Evolutionary conservation across 495 filamentous ascomycete species (phyloP).

Genomic region (Tuber borchii): DNA sequence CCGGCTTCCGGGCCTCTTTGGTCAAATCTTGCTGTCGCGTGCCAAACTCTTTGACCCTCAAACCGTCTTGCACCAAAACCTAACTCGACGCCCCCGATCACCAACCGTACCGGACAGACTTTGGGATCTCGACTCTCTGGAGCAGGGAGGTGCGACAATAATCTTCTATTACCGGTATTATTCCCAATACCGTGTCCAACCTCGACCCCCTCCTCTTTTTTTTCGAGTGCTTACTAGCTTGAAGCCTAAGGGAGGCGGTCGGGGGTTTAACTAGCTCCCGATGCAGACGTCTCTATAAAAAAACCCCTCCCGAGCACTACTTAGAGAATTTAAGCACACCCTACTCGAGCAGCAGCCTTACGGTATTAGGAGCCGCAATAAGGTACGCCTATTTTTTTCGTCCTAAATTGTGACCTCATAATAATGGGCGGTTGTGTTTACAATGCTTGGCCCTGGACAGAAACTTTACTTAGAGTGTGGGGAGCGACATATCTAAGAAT

Average conservation of each 20-base stretch:
- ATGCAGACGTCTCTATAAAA: not conserved
- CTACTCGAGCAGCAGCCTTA: not conserved
- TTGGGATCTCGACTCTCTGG: not conserved
- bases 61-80: not conserved
- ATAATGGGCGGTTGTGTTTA: not conserved
- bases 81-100: not conserved
- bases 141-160: not conserved
- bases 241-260: not conserved
- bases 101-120: not conserved
- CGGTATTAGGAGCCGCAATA: too few relatives aligned
- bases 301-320: too few relatives aligned
- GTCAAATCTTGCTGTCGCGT: not conserved
- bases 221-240: not conserved
- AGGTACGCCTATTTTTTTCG: not conserved
- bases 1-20: not conserved
- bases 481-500: too few relatives aligned
- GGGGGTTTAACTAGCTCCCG: not conserved
- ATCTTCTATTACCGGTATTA: not conserved
- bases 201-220: not conserved
- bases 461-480: not conserved
- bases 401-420: not conserved
- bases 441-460: not conserved
- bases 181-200: not conserved
- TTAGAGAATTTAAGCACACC: not conserved
- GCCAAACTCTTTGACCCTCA: not conserved